phyloP scores from a whole-genome alignment of 2,329 filamentous ascomycete species.

The Cordyceps farinosa region DNA sequence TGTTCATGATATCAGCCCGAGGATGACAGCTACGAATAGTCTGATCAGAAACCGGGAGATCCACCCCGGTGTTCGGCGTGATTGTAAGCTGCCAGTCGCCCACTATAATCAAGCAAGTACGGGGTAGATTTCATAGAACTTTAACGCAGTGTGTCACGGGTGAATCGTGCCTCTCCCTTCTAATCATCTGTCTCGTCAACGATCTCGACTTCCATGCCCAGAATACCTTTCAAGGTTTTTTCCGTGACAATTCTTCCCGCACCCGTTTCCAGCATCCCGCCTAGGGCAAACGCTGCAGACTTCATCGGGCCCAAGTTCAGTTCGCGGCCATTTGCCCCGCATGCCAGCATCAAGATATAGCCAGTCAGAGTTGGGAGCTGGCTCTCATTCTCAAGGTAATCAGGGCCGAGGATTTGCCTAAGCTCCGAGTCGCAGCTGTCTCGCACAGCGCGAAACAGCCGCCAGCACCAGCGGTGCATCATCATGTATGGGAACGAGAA shows the following conservation, averaged over 20 bases:
- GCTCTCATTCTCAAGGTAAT: not conserved
- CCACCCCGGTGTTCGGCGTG: not conserved
- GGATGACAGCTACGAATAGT: not conserved
- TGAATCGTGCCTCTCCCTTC: not conserved
- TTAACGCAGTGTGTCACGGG: too few species aligned
- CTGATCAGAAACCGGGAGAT: not conserved
- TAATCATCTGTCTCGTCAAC: not conserved
- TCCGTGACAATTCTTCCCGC: not conserved
- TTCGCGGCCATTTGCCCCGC: not conserved
- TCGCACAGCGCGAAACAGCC: not conserved
- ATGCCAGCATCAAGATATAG: not conserved
- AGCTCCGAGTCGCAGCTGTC: not conserved
- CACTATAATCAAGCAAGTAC: too few species aligned
- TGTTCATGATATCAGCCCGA: too few species aligned
- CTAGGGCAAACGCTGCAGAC: not conserved
- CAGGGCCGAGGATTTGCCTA: not conserved
- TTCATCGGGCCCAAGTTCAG: not conserved
- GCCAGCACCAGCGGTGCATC: slow-evolving; percentile 6
- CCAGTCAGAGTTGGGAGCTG: not conserved
- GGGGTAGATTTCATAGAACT: too few species aligned
- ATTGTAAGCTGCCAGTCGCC: not conserved
- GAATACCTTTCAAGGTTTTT: not conserved
- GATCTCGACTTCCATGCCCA: not conserved
- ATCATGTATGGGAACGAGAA: slow-evolving; percentile 1
- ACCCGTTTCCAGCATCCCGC: not conserved